Percentiles rank a stretch among this genome's conserved stretches.
Evolutionary conservation across 331 rosid species (phyloP).

Genomic region (Quercus phellos): DNA sequence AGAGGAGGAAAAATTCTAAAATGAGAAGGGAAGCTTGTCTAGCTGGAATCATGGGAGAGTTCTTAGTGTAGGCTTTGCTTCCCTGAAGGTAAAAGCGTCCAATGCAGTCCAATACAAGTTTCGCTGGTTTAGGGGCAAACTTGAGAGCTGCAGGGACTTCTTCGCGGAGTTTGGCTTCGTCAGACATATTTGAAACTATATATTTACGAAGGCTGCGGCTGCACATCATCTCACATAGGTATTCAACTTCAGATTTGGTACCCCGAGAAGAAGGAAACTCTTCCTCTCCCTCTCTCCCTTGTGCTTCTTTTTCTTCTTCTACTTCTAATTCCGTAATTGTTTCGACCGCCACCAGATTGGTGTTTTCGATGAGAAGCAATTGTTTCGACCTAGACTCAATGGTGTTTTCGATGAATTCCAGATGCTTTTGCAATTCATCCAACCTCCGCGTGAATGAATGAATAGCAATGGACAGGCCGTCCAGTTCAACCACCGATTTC

Average conservation of each 20-base stretch:
- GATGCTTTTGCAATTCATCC: conserved; percentile 37
- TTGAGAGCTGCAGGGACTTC: conserved; percentile 40
- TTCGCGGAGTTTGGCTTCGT: conserved; percentile 24
- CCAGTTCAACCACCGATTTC: conserved; percentile 32
- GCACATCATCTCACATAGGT: conserved; percentile 40
- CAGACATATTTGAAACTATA: conserved; percentile 22
- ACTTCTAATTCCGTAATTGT: conserved; percentile 1
- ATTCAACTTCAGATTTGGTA: conserved; percentile 20
- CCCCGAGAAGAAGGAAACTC: neutral
- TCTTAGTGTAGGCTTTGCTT: conserved; percentile 35
- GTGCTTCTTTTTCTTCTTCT: neutral
- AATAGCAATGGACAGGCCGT: conserved; percentile 24
- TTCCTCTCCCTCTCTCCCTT: too few relatives aligned
- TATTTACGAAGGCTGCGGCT: conserved; percentile 51
- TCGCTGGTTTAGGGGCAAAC: conserved; percentile 39
- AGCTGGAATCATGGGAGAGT: conserved; percentile 40
- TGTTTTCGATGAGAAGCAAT: neutral
- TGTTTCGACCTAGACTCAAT: conserved; percentile 24
- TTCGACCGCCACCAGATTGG: neutral
- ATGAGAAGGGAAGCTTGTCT: conserved; percentile 42
- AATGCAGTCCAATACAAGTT: conserved; percentile 49
- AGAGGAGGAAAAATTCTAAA: conserved; percentile 45
- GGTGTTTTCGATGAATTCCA: conserved; percentile 35
- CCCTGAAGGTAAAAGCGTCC: conserved; percentile 60
- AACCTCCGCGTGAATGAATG: conserved; percentile 30